Evolutionary conservation across 176 grass and related monocot species (phyloP).

Genomic region (Tuctoria greenei): DNA sequence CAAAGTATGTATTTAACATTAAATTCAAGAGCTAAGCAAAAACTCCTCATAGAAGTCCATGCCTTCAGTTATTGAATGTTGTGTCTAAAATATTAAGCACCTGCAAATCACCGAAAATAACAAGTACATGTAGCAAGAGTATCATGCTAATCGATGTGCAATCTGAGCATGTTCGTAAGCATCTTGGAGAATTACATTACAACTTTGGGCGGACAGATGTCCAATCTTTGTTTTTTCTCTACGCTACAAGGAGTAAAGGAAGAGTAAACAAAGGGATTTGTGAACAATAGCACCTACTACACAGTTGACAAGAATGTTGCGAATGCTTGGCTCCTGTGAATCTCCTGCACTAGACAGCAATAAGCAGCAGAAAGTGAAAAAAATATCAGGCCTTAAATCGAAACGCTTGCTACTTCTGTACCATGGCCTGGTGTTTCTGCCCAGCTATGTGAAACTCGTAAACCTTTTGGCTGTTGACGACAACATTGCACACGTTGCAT

Average conservation of each 20-base stretch:
- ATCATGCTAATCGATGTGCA: background rate
- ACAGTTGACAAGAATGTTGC: background rate
- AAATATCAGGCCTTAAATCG: conserved; percentile 9
- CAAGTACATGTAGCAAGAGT: too few relatives aligned
- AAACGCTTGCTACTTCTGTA: conserved; percentile 50
- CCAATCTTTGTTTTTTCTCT: background rate
- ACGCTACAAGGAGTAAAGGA: conserved; percentile 11
- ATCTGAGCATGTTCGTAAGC: background rate
- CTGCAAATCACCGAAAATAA: too few relatives aligned
- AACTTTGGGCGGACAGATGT: background rate
- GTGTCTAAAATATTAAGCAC: too few relatives aligned
- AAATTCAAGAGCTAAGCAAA: too few relatives aligned
- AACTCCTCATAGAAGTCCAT: too few relatives aligned
- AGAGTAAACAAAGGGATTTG: background rate
- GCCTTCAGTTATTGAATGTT: too few relatives aligned
- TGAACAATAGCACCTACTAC: background rate
- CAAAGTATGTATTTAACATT: too few relatives aligned
- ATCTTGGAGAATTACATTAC: conserved; percentile 3
- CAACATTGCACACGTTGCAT: conserved; percentile 65
- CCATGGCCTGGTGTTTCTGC: conserved; percentile 67
- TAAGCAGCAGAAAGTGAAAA: background rate
- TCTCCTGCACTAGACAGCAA: background rate
- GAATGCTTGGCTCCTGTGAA: conserved; percentile 1
- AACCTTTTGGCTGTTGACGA: conserved; percentile 70
- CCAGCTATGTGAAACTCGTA: conserved; percentile 65